These are phyloP conservation scores for Thelephora aurantiotincta DNA, from an alignment of 768 basidiomycete species.

Conservation along the genomic window DNA sequence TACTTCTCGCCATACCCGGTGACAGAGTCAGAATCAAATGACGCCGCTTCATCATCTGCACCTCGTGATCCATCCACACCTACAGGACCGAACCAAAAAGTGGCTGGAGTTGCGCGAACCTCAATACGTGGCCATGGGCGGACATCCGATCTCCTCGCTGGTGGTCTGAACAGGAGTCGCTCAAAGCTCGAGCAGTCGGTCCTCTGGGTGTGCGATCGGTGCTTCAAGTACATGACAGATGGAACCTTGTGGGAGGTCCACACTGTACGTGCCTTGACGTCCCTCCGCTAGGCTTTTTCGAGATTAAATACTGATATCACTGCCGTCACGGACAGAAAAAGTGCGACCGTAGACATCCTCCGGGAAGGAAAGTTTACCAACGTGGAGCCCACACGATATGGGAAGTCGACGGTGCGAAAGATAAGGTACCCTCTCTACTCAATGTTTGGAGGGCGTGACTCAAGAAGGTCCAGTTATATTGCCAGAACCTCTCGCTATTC, in stretches of 20 bases:
- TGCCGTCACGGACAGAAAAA: constrained; percentile 33
- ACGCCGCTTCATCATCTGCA: constrained; percentile 17
- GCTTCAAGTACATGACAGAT: constrained; percentile 94
- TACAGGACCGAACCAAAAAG: constrained; percentile 10
- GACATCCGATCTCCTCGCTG: constrained; percentile 58
- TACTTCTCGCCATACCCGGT: constrained; percentile 91
- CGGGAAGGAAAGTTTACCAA: constrained; percentile 84
- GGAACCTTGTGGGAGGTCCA: constrained; percentile 59
- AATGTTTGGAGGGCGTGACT: neutral
- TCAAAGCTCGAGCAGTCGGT: constrained; percentile 31
- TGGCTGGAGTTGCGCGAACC: constrained; percentile 34
- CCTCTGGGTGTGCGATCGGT: constrained; percentile 81
- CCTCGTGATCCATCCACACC: constrained; percentile 4
- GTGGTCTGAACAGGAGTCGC: constrained; percentile 38
- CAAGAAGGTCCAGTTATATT: constrained; percentile 55
- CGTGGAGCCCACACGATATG: constrained; percentile 82
- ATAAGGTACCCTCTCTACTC: constrained; percentile 42
- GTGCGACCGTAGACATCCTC: constrained; percentile 60
- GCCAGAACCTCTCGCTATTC: constrained; percentile 90
- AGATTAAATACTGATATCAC: neutral
- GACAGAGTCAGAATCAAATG: constrained; percentile 50
- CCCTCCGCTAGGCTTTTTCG: neutral
- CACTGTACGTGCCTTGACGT: constrained; percentile 26
- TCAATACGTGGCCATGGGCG: constrained; percentile 51
- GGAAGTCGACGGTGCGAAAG: constrained; percentile 84